A percentile compares a stretch with the other conserved stretches of the same genome.
phyloP scores from a whole-genome alignment of 2,329 filamentous ascomycete genomes.

The Exophiala viscosa region DNA sequence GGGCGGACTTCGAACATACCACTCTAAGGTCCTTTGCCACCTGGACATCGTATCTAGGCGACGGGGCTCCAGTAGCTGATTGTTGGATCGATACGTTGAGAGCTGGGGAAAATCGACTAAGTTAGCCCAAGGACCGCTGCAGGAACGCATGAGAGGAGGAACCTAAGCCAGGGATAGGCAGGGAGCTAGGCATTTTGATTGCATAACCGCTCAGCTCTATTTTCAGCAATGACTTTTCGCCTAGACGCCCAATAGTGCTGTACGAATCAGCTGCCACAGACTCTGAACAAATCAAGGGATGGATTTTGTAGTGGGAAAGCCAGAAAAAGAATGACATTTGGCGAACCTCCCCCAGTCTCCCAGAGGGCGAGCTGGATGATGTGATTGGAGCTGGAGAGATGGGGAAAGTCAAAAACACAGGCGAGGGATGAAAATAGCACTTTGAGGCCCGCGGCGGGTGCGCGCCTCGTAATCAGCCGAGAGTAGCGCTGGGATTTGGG shows the following conservation, averaged over 20 bases:
- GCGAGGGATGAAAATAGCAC: constrained; percentile 2
- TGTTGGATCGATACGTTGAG: too few species aligned
- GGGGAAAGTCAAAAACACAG: background rate
- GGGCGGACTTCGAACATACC: too few species aligned
- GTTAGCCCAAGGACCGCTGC: too few species aligned
- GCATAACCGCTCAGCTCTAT: constrained; percentile 4
- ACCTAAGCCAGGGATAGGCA: background rate
- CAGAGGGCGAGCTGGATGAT: constrained; percentile 4
- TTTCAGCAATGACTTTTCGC: constrained; percentile 1
- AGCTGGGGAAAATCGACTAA: too few species aligned
- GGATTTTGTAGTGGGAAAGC: background rate
- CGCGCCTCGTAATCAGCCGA: background rate
- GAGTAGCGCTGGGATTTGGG: background rate
- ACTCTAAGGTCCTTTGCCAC: too few species aligned
- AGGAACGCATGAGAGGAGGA: too few species aligned
- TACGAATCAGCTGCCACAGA: background rate
- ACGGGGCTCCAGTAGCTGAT: too few species aligned
- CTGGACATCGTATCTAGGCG: too few species aligned
- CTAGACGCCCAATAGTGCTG: background rate
- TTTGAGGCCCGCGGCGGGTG: background rate
- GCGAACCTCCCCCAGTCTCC: too few species aligned
- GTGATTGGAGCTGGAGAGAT: constrained; percentile 8
- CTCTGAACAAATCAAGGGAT: background rate
- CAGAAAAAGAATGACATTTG: background rate
- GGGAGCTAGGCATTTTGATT: background rate